phyloP scores from a whole-genome alignment of 139 green algal species.

The Eudorina sp. region DNA sequence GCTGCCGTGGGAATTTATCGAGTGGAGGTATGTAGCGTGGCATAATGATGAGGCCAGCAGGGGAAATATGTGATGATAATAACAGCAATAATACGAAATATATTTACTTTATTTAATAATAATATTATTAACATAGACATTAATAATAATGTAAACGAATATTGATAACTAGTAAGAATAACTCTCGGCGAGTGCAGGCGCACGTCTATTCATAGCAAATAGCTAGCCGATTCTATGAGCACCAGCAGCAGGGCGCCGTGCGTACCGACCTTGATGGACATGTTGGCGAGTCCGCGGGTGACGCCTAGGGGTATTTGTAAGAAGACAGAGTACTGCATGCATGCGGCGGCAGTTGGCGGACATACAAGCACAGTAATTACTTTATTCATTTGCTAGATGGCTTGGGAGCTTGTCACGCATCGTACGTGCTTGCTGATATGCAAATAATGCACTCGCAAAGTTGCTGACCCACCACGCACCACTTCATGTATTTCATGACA shows the following conservation, averaged over 20 bases:
- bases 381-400: not conserved
- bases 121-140: no score
- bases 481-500: no score
- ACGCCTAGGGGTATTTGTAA: not conserved
- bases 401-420: no score
- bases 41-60: not conserved
- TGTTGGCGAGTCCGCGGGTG: conserved; percentile 2
- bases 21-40: not conserved
- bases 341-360: not conserved
- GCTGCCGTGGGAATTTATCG: no score
- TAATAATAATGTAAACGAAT: no score
- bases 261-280: not conserved
- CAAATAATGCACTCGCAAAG: no score
- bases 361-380: not conserved
- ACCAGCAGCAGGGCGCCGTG: not conserved
- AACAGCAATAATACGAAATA: not conserved
- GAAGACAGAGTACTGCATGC: conserved; percentile 4
- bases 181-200: no score
- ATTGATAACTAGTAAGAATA: no score
- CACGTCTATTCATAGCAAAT: not conserved
- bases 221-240: not conserved
- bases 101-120: not conserved
- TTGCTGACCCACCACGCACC: no score
- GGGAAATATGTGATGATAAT: not conserved
- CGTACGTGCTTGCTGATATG: no score